Conservation (phyloP, 495 filamentous ascomycete species). For the Arthonia radiata region DNA sequence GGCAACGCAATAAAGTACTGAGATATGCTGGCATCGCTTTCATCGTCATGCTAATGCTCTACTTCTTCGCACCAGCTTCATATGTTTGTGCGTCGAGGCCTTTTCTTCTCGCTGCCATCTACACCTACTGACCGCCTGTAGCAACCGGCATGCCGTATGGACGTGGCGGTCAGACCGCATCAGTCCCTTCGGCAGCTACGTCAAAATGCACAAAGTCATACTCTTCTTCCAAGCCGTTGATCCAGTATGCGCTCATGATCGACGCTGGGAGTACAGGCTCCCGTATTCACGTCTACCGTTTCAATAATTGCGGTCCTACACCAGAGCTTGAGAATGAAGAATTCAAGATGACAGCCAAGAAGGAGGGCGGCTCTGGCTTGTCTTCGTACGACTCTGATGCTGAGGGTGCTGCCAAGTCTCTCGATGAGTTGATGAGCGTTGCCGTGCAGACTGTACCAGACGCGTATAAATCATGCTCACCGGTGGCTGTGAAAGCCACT, state of each 20-base stretch:
- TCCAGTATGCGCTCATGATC: slow-evolving; percentile 96
- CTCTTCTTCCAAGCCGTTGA: slow-evolving; percentile 66
- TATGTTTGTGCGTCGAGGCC: too few relatives aligned
- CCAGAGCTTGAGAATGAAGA: slow-evolving; percentile 85
- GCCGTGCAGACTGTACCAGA: slow-evolving; percentile 67
- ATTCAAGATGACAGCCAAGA: slow-evolving; percentile 73
- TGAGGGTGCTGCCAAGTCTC: slow-evolving; percentile 63
- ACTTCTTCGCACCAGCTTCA: too few relatives aligned
- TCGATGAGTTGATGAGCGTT: slow-evolving; percentile 68
- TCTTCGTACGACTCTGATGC: slow-evolving; percentile 69
- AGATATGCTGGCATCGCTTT: too few relatives aligned
- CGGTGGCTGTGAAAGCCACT: slow-evolving; percentile 88
- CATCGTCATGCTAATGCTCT: too few relatives aligned
- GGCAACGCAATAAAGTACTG: too few relatives aligned
- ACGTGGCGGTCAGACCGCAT: slow-evolving; percentile 23
- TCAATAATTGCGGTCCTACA: slow-evolving; percentile 91
- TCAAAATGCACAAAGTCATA: slow-evolving; percentile 57
- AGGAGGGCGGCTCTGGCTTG: slow-evolving; percentile 51
- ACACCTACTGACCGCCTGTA: too few relatives aligned
- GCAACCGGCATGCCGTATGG: too few relatives aligned
- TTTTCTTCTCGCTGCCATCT: too few relatives aligned
- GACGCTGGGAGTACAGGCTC: slow-evolving; percentile 95
- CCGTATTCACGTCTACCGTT: slow-evolving; percentile 91
- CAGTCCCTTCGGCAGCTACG: slow-evolving; percentile 34
- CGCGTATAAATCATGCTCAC: slow-evolving; percentile 64